These are phyloP conservation scores for Chaetomium globosum DNA, from an alignment of 2,329 filamentous ascomycete species.

Conservation along the genomic window DNA sequence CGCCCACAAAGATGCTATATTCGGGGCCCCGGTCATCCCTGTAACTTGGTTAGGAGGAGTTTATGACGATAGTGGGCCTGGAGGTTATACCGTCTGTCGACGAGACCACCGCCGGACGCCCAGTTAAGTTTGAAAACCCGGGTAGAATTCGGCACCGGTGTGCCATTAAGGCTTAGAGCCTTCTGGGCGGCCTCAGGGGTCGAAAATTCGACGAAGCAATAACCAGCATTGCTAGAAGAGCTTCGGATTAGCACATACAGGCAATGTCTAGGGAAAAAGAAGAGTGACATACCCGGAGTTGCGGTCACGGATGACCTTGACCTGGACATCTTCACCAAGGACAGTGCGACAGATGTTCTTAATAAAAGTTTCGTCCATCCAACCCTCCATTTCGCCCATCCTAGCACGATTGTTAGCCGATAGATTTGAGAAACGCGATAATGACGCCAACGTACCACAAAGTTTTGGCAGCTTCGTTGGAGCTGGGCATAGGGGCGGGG, in stretches of 20 bases:
- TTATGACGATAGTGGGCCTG: constrained; percentile 27
- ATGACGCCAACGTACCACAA: constrained; percentile 51
- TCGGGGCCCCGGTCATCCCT: constrained; percentile 96
- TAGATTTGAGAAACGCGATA: too few species aligned
- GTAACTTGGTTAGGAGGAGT: constrained; percentile 37
- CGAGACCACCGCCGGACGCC: constrained; percentile 93
- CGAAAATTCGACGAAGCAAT: constrained; percentile 96
- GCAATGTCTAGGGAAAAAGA: not conserved
- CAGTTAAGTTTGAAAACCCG: constrained; percentile 99
- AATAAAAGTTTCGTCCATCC: constrained; percentile 99
- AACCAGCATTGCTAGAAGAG: constrained; percentile 81
- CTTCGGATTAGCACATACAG: constrained; percentile 31
- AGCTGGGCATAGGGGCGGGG: constrained; percentile 32
- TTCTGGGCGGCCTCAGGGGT: constrained; percentile 83
- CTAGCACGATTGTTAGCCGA: constrained; percentile 48
- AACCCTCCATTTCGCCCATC: constrained; percentile 99
- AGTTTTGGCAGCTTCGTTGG: constrained; percentile 57
- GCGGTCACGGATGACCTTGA: constrained; percentile 99
- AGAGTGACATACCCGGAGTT: constrained; percentile 78
- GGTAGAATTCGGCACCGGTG: constrained; percentile 87
- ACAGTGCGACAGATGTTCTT: constrained; percentile 87
- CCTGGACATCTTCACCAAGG: constrained; percentile 91
- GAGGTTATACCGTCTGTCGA: constrained; percentile 76
- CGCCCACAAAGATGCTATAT: constrained; percentile 96
- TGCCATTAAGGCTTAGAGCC: constrained; percentile 86